Base-by-base conservation (phyloP, 768 basidiomycete genomes). In the Artomyces pyxidatus region DNA sequence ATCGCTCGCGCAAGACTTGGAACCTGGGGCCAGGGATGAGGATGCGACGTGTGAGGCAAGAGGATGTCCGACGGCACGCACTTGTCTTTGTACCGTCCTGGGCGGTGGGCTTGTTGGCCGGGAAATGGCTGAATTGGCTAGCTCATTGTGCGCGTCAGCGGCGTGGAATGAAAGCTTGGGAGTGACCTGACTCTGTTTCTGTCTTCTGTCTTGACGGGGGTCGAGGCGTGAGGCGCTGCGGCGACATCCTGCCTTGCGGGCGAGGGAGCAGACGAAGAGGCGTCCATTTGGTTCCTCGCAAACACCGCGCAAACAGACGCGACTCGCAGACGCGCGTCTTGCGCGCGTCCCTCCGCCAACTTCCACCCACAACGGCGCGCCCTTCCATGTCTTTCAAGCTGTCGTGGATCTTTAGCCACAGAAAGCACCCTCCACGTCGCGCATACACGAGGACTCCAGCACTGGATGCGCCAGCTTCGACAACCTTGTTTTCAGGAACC, bases 41-140 rank as follows among this genome's bases (percentile, higher is more conserved):
- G n/a, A 22, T 9, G 9, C 9, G 9, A 1, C 14, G 3, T 1
- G 11, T 28, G 10, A 2, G 27, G 19, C n/a, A 10, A 26, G 8
- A 6, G 26, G 25, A 40, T n/a, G 25, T 9, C 23, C 9, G 23
- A 17, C 11, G 39, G 11, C 43, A 29, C 52, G 23, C 10, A 58
- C 57, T 54, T 58, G 50, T 58, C 57, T 39, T 58, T 57, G 48
- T 58, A 58, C 11, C 55, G 40, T 37, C 11, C 32, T 28, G 4
- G 27, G n/a, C 29, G 47, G 16, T 42, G 40, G 3, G 47, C 46
- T 5, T 35, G 47, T n/a, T n/a, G n/a, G n/a, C n/a, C n/a, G n/a
- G n/a, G n/a, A n/a, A n/a, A n/a, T n/a, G n/a, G n/a, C n/a, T n/a
- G n/a, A n/a, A n/a, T n/a, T n/a, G n/a, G n/a, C n/a, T n/a, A n/a